Percentiles rank a stretch among this genome's conserved stretches.
Evolutionary conservation across 306 rosid species (phyloP).

Genomic region (Dalbergia cultrata): DNA sequence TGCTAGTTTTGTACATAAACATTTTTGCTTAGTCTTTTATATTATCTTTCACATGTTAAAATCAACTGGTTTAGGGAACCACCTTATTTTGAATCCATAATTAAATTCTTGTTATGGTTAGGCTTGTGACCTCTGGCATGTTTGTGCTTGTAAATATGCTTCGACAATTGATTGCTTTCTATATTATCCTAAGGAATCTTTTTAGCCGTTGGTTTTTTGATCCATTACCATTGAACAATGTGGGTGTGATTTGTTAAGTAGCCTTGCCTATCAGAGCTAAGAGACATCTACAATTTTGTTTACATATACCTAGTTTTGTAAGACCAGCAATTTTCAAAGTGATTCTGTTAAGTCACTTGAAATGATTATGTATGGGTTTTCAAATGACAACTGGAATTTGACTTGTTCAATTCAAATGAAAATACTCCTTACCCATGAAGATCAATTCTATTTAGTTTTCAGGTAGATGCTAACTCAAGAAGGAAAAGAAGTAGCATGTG

Average conservation of each 20-base stretch:
- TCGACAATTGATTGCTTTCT: constrained; percentile 1
- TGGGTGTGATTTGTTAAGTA: constrained; percentile 26
- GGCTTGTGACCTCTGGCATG: no score
- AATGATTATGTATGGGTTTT: not conserved
- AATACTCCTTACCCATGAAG: constrained; percentile 17
- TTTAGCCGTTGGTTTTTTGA: constrained; percentile 27
- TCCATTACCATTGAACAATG: constrained; percentile 18
- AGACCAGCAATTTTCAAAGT: constrained; percentile 17
- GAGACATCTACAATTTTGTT: not conserved
- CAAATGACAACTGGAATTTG: constrained; percentile 19
- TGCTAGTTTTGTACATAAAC: no score
- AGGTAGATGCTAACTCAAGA: constrained; percentile 96
- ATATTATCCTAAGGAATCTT: not conserved
- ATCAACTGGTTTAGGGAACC: no score
- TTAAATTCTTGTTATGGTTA: no score
- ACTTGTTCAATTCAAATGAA: constrained; percentile 28
- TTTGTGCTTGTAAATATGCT: no score
- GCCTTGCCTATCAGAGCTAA: constrained; percentile 21
- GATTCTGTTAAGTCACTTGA: constrained; percentile 25
- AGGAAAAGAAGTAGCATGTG: constrained; percentile 86
- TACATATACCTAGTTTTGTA: not conserved
- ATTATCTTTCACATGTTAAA: no score
- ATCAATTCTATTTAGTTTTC: constrained; percentile 38
- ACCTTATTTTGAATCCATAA: no score
- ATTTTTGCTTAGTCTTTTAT: no score